phyloP scores from a whole-genome alignment of 495 filamentous ascomycete genomes.

The Podospora bellae-mahoneyi region DNA sequence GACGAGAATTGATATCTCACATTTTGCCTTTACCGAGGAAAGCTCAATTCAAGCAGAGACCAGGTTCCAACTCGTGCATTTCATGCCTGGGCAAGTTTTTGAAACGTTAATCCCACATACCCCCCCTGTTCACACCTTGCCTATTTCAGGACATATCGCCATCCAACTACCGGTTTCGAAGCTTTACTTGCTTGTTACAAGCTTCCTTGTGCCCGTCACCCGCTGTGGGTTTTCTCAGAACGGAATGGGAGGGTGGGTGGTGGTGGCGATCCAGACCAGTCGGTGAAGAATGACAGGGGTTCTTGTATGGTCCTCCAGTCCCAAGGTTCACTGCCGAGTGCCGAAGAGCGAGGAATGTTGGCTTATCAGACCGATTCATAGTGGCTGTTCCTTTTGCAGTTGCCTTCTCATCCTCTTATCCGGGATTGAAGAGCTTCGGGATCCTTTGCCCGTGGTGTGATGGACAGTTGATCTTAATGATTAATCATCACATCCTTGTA shows the following conservation, averaged over 20 bases:
- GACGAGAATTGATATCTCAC: too few species aligned
- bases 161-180: neutral
- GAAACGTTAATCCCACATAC: neutral
- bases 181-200: neutral
- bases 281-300: neutral
- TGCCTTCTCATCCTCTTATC: neutral
- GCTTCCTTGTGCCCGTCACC: neutral
- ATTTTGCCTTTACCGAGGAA: too few species aligned
- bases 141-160: neutral
- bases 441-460: too few species aligned
- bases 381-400: neutral
- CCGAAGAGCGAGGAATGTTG: neutral
- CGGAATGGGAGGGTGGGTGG: neutral
- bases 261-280: neutral
- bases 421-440: neutral
- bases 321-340: neutral
- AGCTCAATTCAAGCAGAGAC: too few species aligned
- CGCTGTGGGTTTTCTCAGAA: neutral
- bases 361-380: neutral
- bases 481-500: neutral
- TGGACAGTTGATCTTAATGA: neutral
- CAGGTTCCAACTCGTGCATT: neutral
- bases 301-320: too few species aligned
- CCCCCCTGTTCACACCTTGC: neutral
- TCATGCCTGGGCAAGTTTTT: neutral